A percentile compares a stretch with the other conserved stretches of the same genome.
Evolutionary conservation across 441 rosid genomes (phyloP).

Genomic region (Bocquillonia castaneifolia): DNA sequence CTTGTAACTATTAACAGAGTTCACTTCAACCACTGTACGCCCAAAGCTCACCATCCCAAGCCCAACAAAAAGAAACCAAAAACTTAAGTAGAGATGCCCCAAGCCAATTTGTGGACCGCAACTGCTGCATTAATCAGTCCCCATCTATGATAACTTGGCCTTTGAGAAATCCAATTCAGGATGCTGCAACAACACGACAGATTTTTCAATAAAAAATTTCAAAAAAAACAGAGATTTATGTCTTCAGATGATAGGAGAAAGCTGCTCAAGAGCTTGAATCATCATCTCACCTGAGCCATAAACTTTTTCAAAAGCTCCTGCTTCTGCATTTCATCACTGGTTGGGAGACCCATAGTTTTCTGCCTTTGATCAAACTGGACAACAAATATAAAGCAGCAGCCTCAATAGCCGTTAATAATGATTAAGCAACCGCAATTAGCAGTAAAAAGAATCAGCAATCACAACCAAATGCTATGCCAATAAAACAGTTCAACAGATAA

Average conservation of each 20-base stretch:
- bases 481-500: background rate
- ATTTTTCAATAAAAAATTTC: conserved; percentile 15
- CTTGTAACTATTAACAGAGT: conserved; percentile 5
- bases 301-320: conserved; percentile 89
- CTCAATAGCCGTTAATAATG: background rate
- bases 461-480: background rate
- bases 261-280: background rate
- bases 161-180: conserved; percentile 90
- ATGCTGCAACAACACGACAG: conserved; percentile 44
- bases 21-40: background rate
- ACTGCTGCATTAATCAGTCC: background rate
- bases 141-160: conserved; percentile 42
- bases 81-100: background rate
- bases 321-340: conserved; percentile 90
- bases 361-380: conserved; percentile 93
- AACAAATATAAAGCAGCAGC: background rate
- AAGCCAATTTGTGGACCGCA: background rate
- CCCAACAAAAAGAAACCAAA: conserved; percentile 9
- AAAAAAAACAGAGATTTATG: background rate
- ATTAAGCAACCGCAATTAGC: background rate
- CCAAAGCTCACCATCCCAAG: background rate
- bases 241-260: background rate
- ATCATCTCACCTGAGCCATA: conserved; percentile 70
- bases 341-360: conserved; percentile 91
- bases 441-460: background rate